These are phyloP conservation scores for Deakozyma indianensis DNA, from an alignment of 805 yeast species.

Conservation along the genomic window DNA sequence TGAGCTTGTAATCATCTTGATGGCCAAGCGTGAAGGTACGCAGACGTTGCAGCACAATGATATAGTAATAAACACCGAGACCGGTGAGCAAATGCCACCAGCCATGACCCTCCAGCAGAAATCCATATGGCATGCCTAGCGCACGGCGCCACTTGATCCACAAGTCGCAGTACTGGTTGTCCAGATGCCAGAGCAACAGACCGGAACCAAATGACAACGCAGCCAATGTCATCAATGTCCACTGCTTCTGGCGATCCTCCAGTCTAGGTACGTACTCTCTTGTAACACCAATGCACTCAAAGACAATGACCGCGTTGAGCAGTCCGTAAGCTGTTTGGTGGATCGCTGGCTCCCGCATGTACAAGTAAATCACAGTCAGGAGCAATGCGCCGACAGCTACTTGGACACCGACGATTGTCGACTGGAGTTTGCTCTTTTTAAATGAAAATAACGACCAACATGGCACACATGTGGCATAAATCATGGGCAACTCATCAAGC, in stretches of 20 bases:
- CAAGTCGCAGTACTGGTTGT: constrained; percentile 57
- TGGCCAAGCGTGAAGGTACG: constrained; percentile 48
- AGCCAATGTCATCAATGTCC: constrained; percentile 43
- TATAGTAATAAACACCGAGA: constrained; percentile 72
- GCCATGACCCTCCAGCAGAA: constrained; percentile 80
- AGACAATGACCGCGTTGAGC: constrained; percentile 60
- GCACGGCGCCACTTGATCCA: constrained; percentile 46
- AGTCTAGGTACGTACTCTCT: constrained; percentile 36
- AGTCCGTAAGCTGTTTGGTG: constrained; percentile 80
- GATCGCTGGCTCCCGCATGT: constrained; percentile 66
- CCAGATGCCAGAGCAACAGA: constrained; percentile 78
- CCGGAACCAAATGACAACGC: constrained; percentile 54
- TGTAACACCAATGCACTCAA: constrained; percentile 41
- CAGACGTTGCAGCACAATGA: constrained; percentile 64
- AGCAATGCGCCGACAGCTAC: constrained; percentile 39
- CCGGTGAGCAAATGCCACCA: constrained; percentile 84
- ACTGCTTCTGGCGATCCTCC: constrained; percentile 33
- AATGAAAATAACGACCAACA: constrained; percentile 71
- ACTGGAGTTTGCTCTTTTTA: constrained; percentile 26
- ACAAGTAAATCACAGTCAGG: constrained; percentile 60
- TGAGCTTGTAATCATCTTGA: constrained; percentile 40
- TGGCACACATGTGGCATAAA: constrained; percentile 93
- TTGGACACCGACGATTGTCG: constrained; percentile 31
- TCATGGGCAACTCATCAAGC: constrained; percentile 94
- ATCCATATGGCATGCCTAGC: constrained; percentile 74